Percentiles rank a stretch among this genome's conserved stretches.
Conservation (phyloP, 2,329 filamentous ascomycete genomes). For the Aspergillus eucalypticola region DNA sequence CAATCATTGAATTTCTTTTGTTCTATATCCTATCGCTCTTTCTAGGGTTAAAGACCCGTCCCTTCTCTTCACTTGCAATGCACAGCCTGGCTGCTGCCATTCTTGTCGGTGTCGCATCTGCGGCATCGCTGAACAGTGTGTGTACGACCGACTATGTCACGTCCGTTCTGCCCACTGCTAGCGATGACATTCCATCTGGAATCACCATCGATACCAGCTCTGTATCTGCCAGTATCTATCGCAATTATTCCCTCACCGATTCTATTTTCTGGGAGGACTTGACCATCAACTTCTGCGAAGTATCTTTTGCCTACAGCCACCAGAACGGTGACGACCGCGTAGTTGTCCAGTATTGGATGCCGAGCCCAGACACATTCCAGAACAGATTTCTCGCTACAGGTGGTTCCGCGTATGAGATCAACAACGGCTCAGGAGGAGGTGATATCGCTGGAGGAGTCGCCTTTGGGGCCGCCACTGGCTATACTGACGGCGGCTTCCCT, state of each 20-base stretch:
- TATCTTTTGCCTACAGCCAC: constrained; percentile 1
- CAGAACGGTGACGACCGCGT: neutral
- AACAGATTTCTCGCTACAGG: neutral
- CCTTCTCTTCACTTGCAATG: neutral
- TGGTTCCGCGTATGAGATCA: neutral
- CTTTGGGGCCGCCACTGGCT: neutral
- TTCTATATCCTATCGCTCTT: too few species aligned
- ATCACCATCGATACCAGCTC: constrained; percentile 1
- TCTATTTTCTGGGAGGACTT: neutral
- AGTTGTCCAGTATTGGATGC: constrained; percentile 3
- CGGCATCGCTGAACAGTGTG: neutral
- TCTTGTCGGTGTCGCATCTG: neutral
- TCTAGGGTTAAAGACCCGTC: too few species aligned
- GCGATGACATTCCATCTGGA: neutral
- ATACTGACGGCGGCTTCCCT: neutral
- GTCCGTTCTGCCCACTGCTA: neutral
- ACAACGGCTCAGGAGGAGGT: neutral
- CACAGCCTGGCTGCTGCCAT: neutral
- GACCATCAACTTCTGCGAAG: constrained; percentile 1
- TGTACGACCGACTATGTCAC: neutral
- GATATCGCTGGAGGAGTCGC: neutral
- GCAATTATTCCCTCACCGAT: neutral
- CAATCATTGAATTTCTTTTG: too few species aligned
- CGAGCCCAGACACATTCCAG: neutral
- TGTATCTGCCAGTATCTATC: neutral